Evolutionary conservation across 352 stramenopile genomes (phyloP).

Genomic region (Pythium guiyangense): DNA sequence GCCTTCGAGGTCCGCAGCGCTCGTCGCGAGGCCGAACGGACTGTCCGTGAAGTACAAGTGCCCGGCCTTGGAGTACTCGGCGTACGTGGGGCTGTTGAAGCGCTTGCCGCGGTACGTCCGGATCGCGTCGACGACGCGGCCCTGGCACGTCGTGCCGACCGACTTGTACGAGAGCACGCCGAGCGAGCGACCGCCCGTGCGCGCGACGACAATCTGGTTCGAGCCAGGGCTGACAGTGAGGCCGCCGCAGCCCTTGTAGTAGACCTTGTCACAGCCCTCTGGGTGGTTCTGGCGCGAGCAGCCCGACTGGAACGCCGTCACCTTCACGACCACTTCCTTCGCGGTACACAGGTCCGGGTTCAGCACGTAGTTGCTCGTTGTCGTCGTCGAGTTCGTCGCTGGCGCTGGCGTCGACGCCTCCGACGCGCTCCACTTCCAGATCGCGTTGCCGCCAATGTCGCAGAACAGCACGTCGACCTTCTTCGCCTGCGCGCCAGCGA

Average conservation of each 20-base stretch:
- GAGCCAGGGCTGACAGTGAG: conserved; percentile 60
- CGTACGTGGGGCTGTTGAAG: conserved; percentile 74
- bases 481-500: conserved; percentile 11
- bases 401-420: conserved; percentile 25
- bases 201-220: conserved; percentile 69
- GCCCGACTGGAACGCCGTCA: conserved; percentile 60
- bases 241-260: conserved; percentile 77
- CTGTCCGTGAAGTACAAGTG: conserved; percentile 82
- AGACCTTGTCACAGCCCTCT: conserved; percentile 56
- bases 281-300: conserved; percentile 68
- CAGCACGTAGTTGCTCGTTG: conserved; percentile 16
- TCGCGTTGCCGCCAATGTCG: conserved; percentile 64
- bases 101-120: conserved; percentile 66
- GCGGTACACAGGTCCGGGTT: conserved; percentile 15
- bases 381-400: conserved; percentile 25
- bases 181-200: conserved; percentile 67
- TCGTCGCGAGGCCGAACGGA: conserved; percentile 65
- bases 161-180: conserved; percentile 66
- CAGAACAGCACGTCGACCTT: conserved; percentile 65
- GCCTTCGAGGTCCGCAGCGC: conserved; percentile 49
- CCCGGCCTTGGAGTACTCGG: conserved; percentile 53
- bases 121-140: conserved; percentile 74
- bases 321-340: conserved; percentile 38
- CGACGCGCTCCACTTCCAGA: conserved; percentile 67
- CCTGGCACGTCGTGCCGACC: conserved; percentile 41